Conservation (phyloP, 371 early-diverging fungal species). For the Parasitella parasitica region DNA sequence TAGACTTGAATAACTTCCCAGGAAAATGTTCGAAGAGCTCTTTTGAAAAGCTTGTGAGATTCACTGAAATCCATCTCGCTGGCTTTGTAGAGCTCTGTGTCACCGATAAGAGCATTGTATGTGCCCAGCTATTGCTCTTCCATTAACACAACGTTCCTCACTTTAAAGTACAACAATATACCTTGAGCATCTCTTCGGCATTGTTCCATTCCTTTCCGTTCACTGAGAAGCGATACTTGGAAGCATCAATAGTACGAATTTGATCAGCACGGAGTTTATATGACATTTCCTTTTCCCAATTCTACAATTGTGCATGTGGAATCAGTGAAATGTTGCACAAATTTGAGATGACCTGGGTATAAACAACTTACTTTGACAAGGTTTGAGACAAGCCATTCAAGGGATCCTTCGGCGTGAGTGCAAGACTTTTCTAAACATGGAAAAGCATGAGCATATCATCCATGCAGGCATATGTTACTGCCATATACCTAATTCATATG, state of each 20-base stretch:
- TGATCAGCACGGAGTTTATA: conserved; percentile 51
- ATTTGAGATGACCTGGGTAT: neutral
- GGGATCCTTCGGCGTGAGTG: conserved; percentile 44
- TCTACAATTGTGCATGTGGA: conserved; percentile 20
- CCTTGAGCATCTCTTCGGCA: conserved; percentile 50
- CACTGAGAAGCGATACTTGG: conserved; percentile 50
- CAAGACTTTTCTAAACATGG: conserved; percentile 34
- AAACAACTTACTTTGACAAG: conserved; percentile 42
- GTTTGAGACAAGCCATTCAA: conserved; percentile 50
- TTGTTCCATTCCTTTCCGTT: conserved; percentile 43
- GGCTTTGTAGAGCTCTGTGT: conserved; percentile 52
- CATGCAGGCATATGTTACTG: neutral
- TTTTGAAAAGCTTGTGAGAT: conserved; percentile 55
- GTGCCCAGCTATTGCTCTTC: conserved; percentile 40
- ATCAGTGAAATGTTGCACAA: neutral
- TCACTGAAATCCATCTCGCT: conserved; percentile 52
- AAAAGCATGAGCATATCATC: neutral
- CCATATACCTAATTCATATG: conserved; percentile 38
- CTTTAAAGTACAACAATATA: neutral
- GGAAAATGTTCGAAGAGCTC: conserved; percentile 46
- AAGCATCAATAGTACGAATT: conserved; percentile 48
- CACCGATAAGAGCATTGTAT: conserved; percentile 59
- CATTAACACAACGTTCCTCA: neutral
- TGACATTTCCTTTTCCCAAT: conserved; percentile 60
- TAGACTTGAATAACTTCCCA: conserved; percentile 57